Percentiles rank a stretch among this genome's conserved stretches.
Conservation (phyloP, 169 alveolate species). For the Plasmodium malariae region DNA sequence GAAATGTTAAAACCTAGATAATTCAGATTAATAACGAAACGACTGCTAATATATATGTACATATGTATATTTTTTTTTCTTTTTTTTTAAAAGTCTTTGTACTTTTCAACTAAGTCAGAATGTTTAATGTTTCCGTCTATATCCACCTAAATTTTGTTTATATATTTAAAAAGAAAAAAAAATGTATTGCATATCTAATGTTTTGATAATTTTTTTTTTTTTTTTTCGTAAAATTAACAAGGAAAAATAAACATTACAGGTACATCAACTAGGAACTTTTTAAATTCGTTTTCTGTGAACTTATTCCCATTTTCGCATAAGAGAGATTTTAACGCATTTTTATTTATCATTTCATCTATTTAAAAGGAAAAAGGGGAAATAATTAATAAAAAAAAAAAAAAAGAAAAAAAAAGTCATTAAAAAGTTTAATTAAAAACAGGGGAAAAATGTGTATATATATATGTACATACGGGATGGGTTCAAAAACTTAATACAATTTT, state of each 20-base stretch:
- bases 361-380: slow-evolving; percentile 13
- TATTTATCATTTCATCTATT: slow-evolving; percentile 41
- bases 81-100: too few species aligned
- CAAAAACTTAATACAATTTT: slow-evolving; percentile 32
- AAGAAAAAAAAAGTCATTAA: too few species aligned
- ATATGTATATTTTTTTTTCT: neutral
- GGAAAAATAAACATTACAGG: slow-evolving; percentile 26
- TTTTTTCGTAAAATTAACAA: neutral
- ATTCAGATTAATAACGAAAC: neutral
- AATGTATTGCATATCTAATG: neutral
- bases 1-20: neutral
- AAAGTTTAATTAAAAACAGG: neutral
- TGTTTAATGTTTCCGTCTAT: slow-evolving; percentile 46
- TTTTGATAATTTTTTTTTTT: slow-evolving; percentile 3
- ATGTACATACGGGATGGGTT: slow-evolving; percentile 37
- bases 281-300: slow-evolving; percentile 60
- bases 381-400: neutral
- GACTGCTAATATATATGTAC: neutral
- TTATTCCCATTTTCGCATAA: slow-evolving; percentile 73
- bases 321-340: slow-evolving; percentile 11
- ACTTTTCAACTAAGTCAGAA: slow-evolving; percentile 45
- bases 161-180: slow-evolving; percentile 4
- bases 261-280: slow-evolving; percentile 41
- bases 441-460: neutral
- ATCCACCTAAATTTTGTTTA: slow-evolving; percentile 39